Base-by-base conservation (phyloP, 164 flowering plant genomes). In the Echeveria elegans region DNA sequence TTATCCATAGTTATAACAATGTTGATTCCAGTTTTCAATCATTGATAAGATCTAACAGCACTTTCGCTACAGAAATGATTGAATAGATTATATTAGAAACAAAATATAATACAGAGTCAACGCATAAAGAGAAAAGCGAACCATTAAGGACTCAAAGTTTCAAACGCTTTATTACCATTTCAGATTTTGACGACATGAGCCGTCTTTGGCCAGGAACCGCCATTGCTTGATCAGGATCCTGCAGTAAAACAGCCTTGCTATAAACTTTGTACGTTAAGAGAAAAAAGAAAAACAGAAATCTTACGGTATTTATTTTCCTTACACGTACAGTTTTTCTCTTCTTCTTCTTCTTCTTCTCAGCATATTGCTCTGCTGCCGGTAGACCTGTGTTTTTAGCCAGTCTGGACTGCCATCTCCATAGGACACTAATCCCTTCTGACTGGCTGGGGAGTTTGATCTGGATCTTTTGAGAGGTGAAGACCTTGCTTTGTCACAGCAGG, bases 111-210 rank as follows among this genome's bases (percentile, higher is more conserved):
- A 48, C 8, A 66, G n/a, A 32, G 26, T 29, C 56, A 50, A 7
- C 28, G 60, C 9, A 36, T 4, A 37, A 53, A 66, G 62, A 14
- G 40, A 65, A 26, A 36, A 14, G 14, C 15, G 36, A 30, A 48
- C 41, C 26, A n/a, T 30, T 24, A 5, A 6, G 34, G 31, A 69
- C 24, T 10, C 21, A 12, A 63, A 23, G 63, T 71, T 68, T 24
- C 66, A 0, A 48, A 43, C 31, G 28, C 1, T 58, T 53, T 26
- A 2, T 56, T 29, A 45, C 4, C 58, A 38, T 60, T 81, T 77
- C 85, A 95, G 99, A 95, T 80, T 95, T 92, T 75, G 98, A 95
- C 23, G 97, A 95, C 69, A 88, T 89, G 97, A 95, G 99, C 66
- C 92, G 99, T 58, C 84, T 92, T 82, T 70, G 97, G 99, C 14